phyloP scores from a whole-genome alignment of 257 asterid species.

The Solanum lycopersicoides region DNA sequence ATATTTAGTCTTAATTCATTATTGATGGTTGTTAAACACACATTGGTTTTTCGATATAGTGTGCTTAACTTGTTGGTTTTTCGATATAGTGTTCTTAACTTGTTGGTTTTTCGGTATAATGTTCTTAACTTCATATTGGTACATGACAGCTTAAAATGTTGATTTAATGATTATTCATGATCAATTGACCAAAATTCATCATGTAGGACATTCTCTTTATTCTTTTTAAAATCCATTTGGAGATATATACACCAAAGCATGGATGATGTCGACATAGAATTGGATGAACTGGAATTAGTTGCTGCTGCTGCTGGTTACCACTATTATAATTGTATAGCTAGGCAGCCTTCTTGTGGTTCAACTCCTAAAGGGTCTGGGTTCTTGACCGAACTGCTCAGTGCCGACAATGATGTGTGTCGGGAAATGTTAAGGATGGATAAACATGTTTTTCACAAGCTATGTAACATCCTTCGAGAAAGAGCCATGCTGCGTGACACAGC shows the following conservation, averaged over 20 bases:
- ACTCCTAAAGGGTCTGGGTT: slow-evolving; percentile 64
- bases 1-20: neutral
- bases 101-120: no score
- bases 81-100: no score
- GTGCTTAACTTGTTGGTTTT: neutral
- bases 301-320: slow-evolving; percentile 89
- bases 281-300: slow-evolving; percentile 75
- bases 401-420: slow-evolving; percentile 50
- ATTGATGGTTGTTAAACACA: neutral
- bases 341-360: slow-evolving; percentile 44
- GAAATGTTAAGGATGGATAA: slow-evolving; percentile 91
- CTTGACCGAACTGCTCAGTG: slow-evolving; percentile 54
- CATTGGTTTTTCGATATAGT: neutral
- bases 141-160: neutral
- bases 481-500: slow-evolving; percentile 82
- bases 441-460: slow-evolving; percentile 63
- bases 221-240: slow-evolving; percentile 16
- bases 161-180: neutral
- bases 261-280: slow-evolving; percentile 70
- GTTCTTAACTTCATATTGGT: neutral
- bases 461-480: slow-evolving; percentile 60
- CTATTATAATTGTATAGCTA: slow-evolving; percentile 39
- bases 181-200: neutral
- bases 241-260: slow-evolving; percentile 29
- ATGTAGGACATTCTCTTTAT: neutral